These are phyloP conservation scores for Chlorella sorokiniana DNA, from an alignment of 139 green algal species.

Conservation along the genomic window DNA sequence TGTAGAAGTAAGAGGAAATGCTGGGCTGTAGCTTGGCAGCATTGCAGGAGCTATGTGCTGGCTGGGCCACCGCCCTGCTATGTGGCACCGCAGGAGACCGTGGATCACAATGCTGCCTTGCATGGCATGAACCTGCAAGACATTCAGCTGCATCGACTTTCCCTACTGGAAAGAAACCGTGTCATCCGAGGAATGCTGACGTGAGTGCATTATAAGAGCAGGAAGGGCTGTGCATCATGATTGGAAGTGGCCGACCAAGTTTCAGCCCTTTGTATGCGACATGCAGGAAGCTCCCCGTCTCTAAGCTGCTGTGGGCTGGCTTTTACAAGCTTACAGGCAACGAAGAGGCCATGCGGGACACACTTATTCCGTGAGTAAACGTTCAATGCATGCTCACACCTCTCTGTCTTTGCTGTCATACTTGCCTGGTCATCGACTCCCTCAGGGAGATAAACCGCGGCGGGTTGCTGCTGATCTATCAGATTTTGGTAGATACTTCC, in stretches of 20 bases:
- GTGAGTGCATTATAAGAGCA: background rate
- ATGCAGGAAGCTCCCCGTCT: slow-evolving; percentile 32
- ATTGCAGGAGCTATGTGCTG: background rate
- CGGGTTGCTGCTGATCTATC: slow-evolving; percentile 47
- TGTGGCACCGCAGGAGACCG: background rate
- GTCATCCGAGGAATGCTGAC: slow-evolving; percentile 43
- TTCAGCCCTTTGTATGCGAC: background rate
- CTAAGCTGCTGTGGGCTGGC: slow-evolving; percentile 21
- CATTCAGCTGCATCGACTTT: slow-evolving; percentile 43
- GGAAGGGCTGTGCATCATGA: background rate
- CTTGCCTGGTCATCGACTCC: background rate
- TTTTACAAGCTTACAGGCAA: slow-evolving; percentile 40
- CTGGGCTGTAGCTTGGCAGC: background rate
- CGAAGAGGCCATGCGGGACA: slow-evolving; percentile 37
- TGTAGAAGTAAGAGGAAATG: background rate
- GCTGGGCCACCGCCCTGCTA: background rate
- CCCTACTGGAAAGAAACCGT: slow-evolving; percentile 36
- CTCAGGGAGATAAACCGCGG: slow-evolving; percentile 48
- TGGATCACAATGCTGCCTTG: slow-evolving; percentile 40
- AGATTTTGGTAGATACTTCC: slow-evolving; percentile 45
- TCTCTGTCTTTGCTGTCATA: no score
- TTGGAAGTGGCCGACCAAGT: background rate
- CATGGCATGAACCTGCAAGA: slow-evolving; percentile 10
- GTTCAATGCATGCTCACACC: background rate
- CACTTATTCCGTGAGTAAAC: slow-evolving; percentile 38